Conservation (phyloP, 306 rosid species). For the Vigna angularis region DNA sequence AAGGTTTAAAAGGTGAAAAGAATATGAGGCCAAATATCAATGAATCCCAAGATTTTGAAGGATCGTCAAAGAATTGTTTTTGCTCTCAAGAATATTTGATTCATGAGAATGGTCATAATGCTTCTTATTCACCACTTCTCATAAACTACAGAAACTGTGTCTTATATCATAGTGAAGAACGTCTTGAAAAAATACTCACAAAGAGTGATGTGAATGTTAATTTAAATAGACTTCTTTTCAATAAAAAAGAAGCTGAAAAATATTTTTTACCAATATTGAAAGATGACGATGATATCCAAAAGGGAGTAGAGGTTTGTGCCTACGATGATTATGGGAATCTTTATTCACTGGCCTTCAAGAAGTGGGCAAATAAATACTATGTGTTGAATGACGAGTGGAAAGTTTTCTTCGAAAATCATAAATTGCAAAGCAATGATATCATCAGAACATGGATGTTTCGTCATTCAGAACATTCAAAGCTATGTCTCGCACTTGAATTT, state of each 20-base stretch:
- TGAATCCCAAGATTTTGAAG: no score
- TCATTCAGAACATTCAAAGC: not conserved
- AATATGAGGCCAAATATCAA: no score
- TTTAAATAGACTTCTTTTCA: not conserved
- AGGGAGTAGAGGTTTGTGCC: not conserved
- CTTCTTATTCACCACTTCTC: not conserved
- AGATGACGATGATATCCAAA: not conserved
- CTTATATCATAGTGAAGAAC: not conserved
- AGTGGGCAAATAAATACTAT: not conserved
- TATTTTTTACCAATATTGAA: not conserved
- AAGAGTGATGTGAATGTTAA: not conserved
- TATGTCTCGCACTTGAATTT: not conserved
- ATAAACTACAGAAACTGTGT: not conserved
- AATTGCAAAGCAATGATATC: fast-evolving
- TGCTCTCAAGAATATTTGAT: no score
- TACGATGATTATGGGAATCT: not conserved
- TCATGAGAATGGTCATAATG: no score
- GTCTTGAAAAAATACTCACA: not conserved
- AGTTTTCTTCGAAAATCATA: not conserved
- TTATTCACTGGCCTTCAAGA: not conserved
- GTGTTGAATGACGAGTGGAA: not conserved
- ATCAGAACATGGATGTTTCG: not conserved
- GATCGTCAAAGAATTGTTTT: no score
- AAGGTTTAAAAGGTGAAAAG: no score
- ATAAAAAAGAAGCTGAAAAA: not conserved